phyloP scores from a whole-genome alignment of 73 alveolate genomes.

The Paramecium tetraurelia region DNA sequence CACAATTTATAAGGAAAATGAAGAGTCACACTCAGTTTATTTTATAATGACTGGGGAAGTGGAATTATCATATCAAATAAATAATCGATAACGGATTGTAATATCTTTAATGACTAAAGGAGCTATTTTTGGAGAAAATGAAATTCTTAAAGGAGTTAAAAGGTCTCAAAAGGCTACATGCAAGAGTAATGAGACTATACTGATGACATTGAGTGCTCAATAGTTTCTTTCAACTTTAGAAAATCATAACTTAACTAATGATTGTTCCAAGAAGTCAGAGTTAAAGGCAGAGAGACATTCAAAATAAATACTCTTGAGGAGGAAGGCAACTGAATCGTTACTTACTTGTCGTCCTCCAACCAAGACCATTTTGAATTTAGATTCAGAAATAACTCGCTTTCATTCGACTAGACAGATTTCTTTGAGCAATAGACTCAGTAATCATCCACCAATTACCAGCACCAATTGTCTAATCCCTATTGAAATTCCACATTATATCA shows the following conservation, averaged over 20 bases:
- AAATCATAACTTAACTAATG: background rate
- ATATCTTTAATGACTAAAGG: conserved; percentile 7
- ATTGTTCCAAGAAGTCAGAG: background rate
- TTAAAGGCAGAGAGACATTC: background rate
- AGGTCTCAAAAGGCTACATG: background rate
- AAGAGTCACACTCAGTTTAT: background rate
- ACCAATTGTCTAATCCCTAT: background rate
- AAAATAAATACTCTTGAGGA: background rate
- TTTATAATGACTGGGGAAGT: conserved; percentile 1
- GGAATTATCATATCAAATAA: background rate
- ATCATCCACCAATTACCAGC: background rate
- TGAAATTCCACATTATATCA: background rate
- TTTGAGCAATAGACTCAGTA: background rate
- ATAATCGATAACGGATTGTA: background rate
- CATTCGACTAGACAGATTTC: background rate
- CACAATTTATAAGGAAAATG: background rate
- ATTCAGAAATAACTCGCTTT: background rate
- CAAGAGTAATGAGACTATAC: background rate
- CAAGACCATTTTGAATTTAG: background rate
- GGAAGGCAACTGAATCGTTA: background rate
- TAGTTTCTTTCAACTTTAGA: background rate
- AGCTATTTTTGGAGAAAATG: conserved; percentile 7
- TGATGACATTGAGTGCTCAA: background rate
- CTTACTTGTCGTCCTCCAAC: background rate
- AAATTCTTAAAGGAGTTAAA: background rate